A percentile compares a stretch with the other conserved stretches of the same genome.
These are phyloP conservation scores for Puccinia coronata DNA, from an alignment of 1,284 basidiomycete genomes.

Conservation along the genomic window DNA sequence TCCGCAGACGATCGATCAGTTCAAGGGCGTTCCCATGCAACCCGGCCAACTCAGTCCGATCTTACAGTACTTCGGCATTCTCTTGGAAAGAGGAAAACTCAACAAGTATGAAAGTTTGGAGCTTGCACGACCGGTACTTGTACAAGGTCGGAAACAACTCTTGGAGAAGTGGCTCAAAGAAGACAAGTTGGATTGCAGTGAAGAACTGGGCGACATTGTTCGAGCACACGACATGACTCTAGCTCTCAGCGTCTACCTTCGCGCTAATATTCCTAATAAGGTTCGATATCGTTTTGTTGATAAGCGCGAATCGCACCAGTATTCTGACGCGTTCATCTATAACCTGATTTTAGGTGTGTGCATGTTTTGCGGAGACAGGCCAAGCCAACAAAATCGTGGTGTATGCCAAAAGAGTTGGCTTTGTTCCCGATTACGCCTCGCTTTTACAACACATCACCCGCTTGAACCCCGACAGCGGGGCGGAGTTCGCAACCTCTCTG, in stretches of 20 bases:
- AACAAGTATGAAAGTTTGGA: constrained; percentile 97
- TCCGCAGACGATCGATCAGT: constrained; percentile 91
- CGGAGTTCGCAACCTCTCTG: constrained; percentile 94
- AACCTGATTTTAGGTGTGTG: constrained; percentile 62
- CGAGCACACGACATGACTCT: constrained; percentile 94
- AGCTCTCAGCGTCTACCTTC: constrained; percentile 96
- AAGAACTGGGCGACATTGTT: constrained; percentile 97
- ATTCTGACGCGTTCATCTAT: neutral
- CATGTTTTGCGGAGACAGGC: constrained; percentile 98
- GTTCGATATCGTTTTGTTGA: constrained; percentile 62
- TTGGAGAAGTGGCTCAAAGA: constrained; percentile 99
- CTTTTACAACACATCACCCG: constrained; percentile 98
- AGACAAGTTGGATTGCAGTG: constrained; percentile 98
- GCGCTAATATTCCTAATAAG: constrained; percentile 98
- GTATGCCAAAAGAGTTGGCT: constrained; percentile 96
- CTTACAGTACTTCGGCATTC: constrained; percentile 95
- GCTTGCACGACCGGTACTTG: constrained; percentile 90
- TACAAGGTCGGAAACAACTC: constrained; percentile 94
- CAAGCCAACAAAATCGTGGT: constrained; percentile 98
- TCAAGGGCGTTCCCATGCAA: constrained; percentile 90
- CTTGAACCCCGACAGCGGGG: constrained; percentile 94
- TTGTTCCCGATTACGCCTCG: constrained; percentile 88
- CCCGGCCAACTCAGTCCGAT: constrained; percentile 93
- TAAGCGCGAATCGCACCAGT: neutral
- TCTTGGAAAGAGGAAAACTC: constrained; percentile 95